A percentile compares a stretch with the other conserved stretches of the same genome.
These are phyloP conservation scores for Russula brevipes DNA, from an alignment of 768 basidiomycete genomes.

Conservation along the genomic window DNA sequence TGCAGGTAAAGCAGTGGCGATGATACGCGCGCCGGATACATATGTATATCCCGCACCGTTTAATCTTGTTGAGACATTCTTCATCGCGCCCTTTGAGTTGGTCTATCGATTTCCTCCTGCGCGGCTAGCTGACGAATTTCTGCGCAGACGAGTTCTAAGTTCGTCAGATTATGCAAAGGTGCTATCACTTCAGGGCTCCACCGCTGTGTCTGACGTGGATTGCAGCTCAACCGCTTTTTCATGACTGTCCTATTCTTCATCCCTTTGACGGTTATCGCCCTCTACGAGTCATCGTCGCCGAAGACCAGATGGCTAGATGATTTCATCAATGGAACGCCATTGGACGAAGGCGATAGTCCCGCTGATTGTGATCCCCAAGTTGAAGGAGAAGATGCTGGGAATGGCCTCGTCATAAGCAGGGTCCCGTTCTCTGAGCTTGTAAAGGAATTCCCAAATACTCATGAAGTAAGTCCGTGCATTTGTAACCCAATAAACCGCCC, in stretches of 20 bases:
- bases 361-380: constrained; percentile 55
- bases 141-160: constrained; percentile 7
- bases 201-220: constrained; percentile 9
- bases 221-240: constrained; percentile 66
- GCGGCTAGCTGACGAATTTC: neutral
- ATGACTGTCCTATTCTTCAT: constrained; percentile 82
- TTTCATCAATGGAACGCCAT: constrained; percentile 51
- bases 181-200: neutral
- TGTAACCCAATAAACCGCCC: constrained; percentile 10
- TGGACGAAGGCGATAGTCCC: constrained; percentile 56
- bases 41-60: constrained; percentile 88
- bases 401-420: constrained; percentile 61
- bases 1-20: constrained; percentile 76
- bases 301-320: constrained; percentile 57
- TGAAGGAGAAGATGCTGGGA: constrained; percentile 47
- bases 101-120: constrained; percentile 29
- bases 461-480: constrained; percentile 45
- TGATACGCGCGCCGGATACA: constrained; percentile 84
- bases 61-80: constrained; percentile 75
- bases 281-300: constrained; percentile 61
- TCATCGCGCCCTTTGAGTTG: constrained; percentile 85
- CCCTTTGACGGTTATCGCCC: constrained; percentile 66
- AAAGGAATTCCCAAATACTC: constrained; percentile 66
- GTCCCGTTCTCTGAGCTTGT: constrained; percentile 66
- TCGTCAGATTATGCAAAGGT: constrained; percentile 53